Evolutionary conservation across 192 early-diverging fungal genomes (phyloP), one percentile per base, ranked within the genome.

Genomic region (Coemansia sp.): DNA sequence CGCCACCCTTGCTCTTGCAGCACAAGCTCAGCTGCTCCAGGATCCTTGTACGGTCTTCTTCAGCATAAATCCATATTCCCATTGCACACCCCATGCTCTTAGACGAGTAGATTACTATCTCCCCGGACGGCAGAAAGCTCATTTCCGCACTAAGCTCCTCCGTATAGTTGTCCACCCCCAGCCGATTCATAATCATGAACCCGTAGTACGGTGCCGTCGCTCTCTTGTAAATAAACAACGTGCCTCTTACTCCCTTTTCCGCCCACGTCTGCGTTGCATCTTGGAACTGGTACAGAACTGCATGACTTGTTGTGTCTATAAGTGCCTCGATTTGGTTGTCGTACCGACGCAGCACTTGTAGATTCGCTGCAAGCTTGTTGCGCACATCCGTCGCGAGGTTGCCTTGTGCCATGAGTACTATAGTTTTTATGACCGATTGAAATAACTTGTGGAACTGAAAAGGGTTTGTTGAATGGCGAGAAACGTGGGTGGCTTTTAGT

Each of bases 221-320:
- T 58, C 93, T 86, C 73, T 86, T 84, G 62, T 89, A 87, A 36
- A 98, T 67, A 82, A 98, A 98, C 55, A 96, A 82, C 17, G 94
- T 92, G 27, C 95, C 95, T 74, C 96, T 94, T 20, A 95, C 89
- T 8, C 88, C 89, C 65, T 86, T 87, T 65, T 95, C 96, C 63
- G 85, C 88, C 94, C 94, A 97, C 15, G 87, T 72, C 62, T 85
- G 69, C 37, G 64, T 73, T 23, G 64, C 74, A 42, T 82, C 73
- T 59, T 92, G 88, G 81, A 95, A 95, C 57, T 91, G 86, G 82
- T 97, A 97, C 11, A 95, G 86, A 30, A 94, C 93, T 22, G 90
- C 91, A 72, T 95, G 89, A 54, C 87, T 87, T 25, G 93, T 89
- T 33, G 84, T 86, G 82, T 95, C 94, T 30, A 95, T 65, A 55